Base-by-base conservation (phyloP, 2,329 filamentous ascomycete species). In the Westerdykella ornata region DNA sequence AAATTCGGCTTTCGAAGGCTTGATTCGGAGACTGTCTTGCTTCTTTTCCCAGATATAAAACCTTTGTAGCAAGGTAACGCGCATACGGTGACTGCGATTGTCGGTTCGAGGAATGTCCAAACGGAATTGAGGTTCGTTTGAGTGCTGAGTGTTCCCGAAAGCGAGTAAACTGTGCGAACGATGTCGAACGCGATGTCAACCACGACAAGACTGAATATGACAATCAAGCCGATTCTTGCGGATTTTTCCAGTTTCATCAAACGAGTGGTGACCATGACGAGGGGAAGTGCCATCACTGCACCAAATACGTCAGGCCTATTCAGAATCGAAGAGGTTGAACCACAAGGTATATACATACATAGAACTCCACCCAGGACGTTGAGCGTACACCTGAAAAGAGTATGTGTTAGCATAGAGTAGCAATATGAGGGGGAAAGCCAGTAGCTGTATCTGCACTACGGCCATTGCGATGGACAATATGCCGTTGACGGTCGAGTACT, bases 11-110 rank as follows among this genome's bases (percentile, higher is more conserved):
- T 7, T 20, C 5, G 18, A 36, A 36, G 18, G 15, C 34, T 15
- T 17, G 30, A 8, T 33, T 33, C 30, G 7, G 30, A 15, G 2
- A 17, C n/a, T 8, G 8, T 14, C 30, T 8, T 18, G 2, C n/a
- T n/a, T 17, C 19, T 36, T 2, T 36, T 36, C 34, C 34, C n/a
- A 19, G 15, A 36, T 20, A 36, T 14, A 6, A 36, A 16, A 20
- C 15, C 15, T 18, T 36, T 36, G 34, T 48, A 50, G 28, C 37
- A 39, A 5, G 47, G 45, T 11, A 48, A 15, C 20, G 47, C 45
- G 34, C 45, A 48, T 8, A 50, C 42, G 9, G 45, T 48, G 28
- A 50, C 45, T 4, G 41, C 35, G 22, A 44, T 44, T 4, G 35
- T 44, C 3, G 45, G 32, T 13, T 48, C 40, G 12, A 46, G 30